These are phyloP conservation scores for Apium graveolens DNA, from an alignment of 129 eudicot genomes.

Conservation along the genomic window DNA sequence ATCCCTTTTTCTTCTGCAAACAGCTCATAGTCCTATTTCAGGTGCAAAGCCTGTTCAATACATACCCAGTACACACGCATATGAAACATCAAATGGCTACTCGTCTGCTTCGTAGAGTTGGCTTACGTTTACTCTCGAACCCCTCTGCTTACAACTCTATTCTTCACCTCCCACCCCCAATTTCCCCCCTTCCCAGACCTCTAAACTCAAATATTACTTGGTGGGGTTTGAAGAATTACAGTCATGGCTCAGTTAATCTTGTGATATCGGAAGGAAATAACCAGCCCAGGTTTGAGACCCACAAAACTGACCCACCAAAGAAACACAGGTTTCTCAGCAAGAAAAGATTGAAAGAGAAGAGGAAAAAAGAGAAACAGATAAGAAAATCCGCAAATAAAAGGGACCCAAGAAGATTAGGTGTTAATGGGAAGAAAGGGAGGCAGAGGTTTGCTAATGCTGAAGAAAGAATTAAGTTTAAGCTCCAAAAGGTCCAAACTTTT, in stretches of 20 bases:
- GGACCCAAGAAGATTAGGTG: constrained; percentile 45
- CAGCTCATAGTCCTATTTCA: too few species aligned
- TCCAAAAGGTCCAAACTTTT: too few species aligned
- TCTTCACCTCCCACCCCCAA: constrained; percentile 11
- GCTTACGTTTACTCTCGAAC: too few species aligned
- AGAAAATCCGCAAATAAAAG: constrained; percentile 45
- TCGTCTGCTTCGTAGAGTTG: too few species aligned
- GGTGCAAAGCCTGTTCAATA: too few species aligned
- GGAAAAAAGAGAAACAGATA: constrained; percentile 33
- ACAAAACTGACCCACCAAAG: constrained; percentile 42
- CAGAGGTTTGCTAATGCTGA: constrained; percentile 45
- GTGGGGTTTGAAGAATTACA: constrained; percentile 16
- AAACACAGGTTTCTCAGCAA: constrained; percentile 28
- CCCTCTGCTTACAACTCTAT: constrained; percentile 6
- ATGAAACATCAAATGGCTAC: too few species aligned
- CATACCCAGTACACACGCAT: too few species aligned
- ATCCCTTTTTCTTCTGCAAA: too few species aligned
- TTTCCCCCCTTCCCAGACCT: neutral
- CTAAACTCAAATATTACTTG: neutral
- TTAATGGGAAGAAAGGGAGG: constrained; percentile 34
- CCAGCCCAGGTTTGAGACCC: constrained; percentile 41
- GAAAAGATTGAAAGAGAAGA: constrained; percentile 26
- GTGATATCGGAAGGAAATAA: constrained; percentile 40
- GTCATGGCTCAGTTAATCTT: constrained; percentile 35
- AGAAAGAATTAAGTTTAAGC: too few species aligned